Base-by-base conservation (phyloP, 805 yeast genomes). In the Saccharomycopsis sp. region DNA sequence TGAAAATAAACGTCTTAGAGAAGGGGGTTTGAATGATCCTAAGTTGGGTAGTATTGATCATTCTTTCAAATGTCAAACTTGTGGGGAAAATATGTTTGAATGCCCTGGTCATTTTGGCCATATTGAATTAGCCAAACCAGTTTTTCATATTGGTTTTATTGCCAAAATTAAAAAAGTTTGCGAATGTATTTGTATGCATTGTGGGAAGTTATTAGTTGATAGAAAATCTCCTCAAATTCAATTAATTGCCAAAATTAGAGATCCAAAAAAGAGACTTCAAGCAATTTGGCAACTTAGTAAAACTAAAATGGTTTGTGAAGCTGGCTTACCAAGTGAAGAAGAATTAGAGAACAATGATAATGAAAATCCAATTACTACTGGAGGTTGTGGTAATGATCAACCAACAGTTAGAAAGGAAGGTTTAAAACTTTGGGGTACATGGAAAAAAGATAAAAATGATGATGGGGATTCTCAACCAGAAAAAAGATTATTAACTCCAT, bases 91-190 rank as follows among this genome's bases (percentile, higher is more conserved):
- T 53, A 92, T 92, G 96, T 85, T 89, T 46, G 97, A 92, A 60
- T 92, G 99, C 64, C 97, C 97, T 1, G 99, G 99, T 45, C 99
- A 92, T 66, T 92, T 92, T 63, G 99, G 99, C 51, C 99, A 92
- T 58, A 92, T 92, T 47, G 99, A 92, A 59, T 70, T 92, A 50
- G 97, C 98, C 27, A 92, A 89, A 59, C 98, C 99, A 12, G 99
- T 92, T 29, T 92, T 92, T 64, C 98, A 92, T 61, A 86, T 92
- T 60, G 98, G 95, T 35, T 92, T 86, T 62, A 77, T 92, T 54
- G 74, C 94, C 36, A 89, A 85, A 58, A 89, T 92, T 55, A 92
- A 92, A 59, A 92, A 92, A 60, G 84, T 86, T 29, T 82, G 95
- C 60, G 98, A 92, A 61, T 83, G 92, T 64, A 89, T 89, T 23